Base-by-base conservation (phyloP, 225 moss, liverwort and hornwort species). In the Physcomitrium patens region DNA sequence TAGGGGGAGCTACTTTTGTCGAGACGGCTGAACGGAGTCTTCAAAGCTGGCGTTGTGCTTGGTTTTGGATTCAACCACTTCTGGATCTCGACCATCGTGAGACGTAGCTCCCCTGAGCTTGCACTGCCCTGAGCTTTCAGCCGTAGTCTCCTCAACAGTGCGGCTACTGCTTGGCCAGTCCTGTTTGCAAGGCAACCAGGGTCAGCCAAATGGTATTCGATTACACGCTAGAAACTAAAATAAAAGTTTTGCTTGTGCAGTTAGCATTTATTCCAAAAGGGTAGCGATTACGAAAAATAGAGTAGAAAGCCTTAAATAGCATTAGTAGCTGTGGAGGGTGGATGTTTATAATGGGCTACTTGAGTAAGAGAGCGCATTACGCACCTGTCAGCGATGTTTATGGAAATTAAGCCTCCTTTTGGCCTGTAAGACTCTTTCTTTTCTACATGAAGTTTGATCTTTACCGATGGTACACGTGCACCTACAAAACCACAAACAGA, bases 161-260 rank as follows among this genome's bases (percentile, higher is more conserved):
- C 91, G 23, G 90, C 87, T 70, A 99, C 80, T 60, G 81, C 95
- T 87, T 92, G 95, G 57, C 97, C 97, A 77, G 89, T 95, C 85
- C 97, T 99, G 91, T 50, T 60, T 46, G 15, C 13, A 47, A 46
- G 5, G 31, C 23, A 65, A 65, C 20, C 13, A 42, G 24, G 67
- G 49, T 20, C 41, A 12, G 44, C 14, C 15, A 3, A 17, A 49
- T 49, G 19, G 37, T 17, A 58, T 42, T 4, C 4, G 31, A 37
- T 37, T 37, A 7, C 31, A 37, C 7, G 31, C 31, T 37, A 7
- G 7, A 37, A 37, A 37, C 7, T 0, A 4, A 15, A 53, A 26
- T 37, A 65, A 17, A 74, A 44, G 8, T 43, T 26, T 11, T 46
- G 46, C n/a, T 57, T 1, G 53, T 53, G 53, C 53, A 16, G 53